These are phyloP conservation scores for Eimeria brunetti DNA, from an alignment of 169 alveolate genomes.

Conservation along the genomic window DNA sequence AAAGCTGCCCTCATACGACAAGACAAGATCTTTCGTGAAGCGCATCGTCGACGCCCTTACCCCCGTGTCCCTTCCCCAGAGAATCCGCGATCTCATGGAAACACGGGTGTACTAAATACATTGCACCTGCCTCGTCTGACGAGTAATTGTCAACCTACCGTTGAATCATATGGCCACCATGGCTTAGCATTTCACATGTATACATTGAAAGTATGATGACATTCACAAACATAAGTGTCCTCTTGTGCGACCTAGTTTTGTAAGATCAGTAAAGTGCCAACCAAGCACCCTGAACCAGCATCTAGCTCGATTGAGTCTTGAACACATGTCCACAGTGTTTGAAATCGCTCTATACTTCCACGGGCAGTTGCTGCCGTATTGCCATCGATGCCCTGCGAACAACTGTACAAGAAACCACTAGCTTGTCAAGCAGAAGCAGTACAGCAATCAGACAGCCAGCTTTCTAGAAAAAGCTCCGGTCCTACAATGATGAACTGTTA, in stretches of 20 bases:
- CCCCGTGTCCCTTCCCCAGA: slow-evolving; percentile 68
- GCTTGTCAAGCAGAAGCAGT: not conserved
- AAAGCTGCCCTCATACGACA: slow-evolving; percentile 68
- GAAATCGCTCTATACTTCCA: not conserved
- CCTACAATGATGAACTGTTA: not conserved
- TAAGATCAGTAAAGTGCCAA: not conserved
- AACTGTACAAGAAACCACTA: not conserved
- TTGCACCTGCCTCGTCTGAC: slow-evolving; percentile 2
- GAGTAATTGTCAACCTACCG: slow-evolving; percentile 9
- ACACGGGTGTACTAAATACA: slow-evolving; percentile 67
- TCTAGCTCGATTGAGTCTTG: not conserved
- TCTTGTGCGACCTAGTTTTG: not conserved
- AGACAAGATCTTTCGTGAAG: slow-evolving; percentile 52
- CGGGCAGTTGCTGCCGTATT: slow-evolving; percentile 41
- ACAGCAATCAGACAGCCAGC: not conserved
- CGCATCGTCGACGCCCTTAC: slow-evolving; percentile 32
- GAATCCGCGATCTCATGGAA: slow-evolving; percentile 44
- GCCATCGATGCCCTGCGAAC: slow-evolving; percentile 63
- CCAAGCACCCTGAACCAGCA: not conserved
- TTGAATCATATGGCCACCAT: slow-evolving; percentile 15
- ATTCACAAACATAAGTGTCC: not conserved
- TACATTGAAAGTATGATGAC: not conserved
- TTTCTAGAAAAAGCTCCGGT: not conserved
- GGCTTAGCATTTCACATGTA: slow-evolving; percentile 33
- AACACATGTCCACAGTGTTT: not conserved